Evolutionary conservation across 2,329 filamentous ascomycete genomes (phyloP), one percentile per base, ranked within the genome.

Genomic region (Colletotrichum destructivum): DNA sequence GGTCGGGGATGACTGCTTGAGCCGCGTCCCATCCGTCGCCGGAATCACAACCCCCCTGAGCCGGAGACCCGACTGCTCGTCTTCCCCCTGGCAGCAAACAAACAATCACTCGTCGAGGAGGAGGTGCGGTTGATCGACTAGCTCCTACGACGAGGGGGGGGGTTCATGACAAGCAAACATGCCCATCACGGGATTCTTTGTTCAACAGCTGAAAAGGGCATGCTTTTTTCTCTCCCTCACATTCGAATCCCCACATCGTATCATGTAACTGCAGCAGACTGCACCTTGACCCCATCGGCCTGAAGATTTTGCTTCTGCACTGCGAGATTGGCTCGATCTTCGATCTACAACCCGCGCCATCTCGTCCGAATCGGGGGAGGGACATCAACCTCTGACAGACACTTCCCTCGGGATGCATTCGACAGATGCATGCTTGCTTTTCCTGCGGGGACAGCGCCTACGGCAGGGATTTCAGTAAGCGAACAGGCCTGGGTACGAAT

Each of bases 41-140:
- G 55, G 38, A 49, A 64, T 55, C 60, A 62, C 44, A 65, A 38
- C 67, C 47, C 54, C 66, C 55, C 52, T 59, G 52, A 52, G 49
- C 60, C 49, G 23, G 15, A 59, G 51, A 54, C 46, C 65, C 57
- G 56, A 60, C 49, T 54, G 44, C 40, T 52, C 54, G 51, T 66
- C 57, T 69, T 38, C 42, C 26, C 26, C 26, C 46, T n/a, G 51
- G n/a, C 15, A 35, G 16, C 44, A 21, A 35, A 35, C 8, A 35
- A 35, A 35, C 31, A 35, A 35, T 9, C 31, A 35, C 8, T 35
- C 31, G 31, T 31, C 31, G 31, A 35, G 31, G 26, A 57, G 23
- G 23, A 60, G 60, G 60, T 65, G 66, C 66, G 54, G 60, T 66
- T 72, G 64, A 52, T 61, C 55, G 18, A 61, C 66, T 70, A 61